Conservation (phyloP, 352 stramenopile genomes). For the Phytophthora hybrid region DNA sequence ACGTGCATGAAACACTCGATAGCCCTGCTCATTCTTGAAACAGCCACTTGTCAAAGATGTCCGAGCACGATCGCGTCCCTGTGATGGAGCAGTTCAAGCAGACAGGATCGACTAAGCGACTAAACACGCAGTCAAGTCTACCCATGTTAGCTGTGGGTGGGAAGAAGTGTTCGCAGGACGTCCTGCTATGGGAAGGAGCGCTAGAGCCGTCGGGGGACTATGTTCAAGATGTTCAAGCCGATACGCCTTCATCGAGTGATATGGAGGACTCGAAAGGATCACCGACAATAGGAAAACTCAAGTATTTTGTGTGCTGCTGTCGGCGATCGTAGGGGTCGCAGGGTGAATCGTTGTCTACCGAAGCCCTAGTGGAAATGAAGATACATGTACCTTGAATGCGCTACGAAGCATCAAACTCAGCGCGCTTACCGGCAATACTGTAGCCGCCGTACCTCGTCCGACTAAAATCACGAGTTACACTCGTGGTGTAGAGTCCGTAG, state of each 20-base stretch:
- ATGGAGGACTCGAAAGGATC: neutral
- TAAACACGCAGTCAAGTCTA: slow-evolving; percentile 31
- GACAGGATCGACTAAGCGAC: slow-evolving; percentile 24
- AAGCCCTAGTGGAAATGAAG: too few species aligned
- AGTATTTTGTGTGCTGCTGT: slow-evolving; percentile 16
- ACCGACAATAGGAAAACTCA: neutral
- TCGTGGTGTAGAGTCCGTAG: too few species aligned
- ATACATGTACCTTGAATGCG: too few species aligned
- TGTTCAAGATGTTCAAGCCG: neutral
- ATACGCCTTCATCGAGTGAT: neutral
- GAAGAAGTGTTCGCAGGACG: slow-evolving; percentile 27
- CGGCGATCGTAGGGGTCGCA: neutral
- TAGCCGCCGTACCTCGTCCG: too few species aligned
- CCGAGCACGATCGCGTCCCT: slow-evolving; percentile 11
- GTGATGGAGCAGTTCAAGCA: slow-evolving; percentile 35
- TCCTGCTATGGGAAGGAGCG: slow-evolving; percentile 16
- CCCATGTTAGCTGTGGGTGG: slow-evolving; percentile 18
- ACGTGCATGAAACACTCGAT: neutral
- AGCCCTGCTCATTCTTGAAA: neutral
- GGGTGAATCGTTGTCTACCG: too few species aligned
- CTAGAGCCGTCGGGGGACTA: slow-evolving; percentile 8
- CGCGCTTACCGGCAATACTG: too few species aligned
- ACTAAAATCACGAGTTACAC: too few species aligned
- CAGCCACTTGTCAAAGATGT: slow-evolving; percentile 5
- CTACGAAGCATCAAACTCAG: too few species aligned